phyloP scores from a whole-genome alignment of 306 rosid species.

The Glycine latifolia region DNA sequence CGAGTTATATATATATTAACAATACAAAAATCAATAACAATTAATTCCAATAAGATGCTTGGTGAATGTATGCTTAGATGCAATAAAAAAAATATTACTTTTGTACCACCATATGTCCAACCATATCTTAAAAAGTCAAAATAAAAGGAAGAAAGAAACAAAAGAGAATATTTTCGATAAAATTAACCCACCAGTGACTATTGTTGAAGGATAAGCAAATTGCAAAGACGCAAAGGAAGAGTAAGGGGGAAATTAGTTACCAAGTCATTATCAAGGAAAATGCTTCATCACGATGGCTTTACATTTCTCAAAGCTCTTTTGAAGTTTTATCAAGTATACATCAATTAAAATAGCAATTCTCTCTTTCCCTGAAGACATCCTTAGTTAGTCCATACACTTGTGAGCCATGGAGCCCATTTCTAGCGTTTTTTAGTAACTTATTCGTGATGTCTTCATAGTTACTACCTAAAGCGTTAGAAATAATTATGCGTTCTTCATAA shows the following conservation, averaged over 20 bases:
- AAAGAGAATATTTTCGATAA: constrained; percentile 19
- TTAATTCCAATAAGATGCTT: too few species aligned
- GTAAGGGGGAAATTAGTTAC: constrained; percentile 15
- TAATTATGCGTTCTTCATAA: neutral
- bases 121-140: constrained; percentile 34
- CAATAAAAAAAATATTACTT: neutral
- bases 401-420: constrained; percentile 20
- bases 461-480: neutral
- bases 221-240: neutral
- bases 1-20: neutral
- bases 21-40: neutral
- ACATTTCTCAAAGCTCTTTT: constrained; percentile 11
- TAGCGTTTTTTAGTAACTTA: neutral
- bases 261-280: constrained; percentile 38
- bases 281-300: constrained; percentile 15
- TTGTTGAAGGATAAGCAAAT: constrained; percentile 5
- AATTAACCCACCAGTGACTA: neutral
- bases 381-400: neutral
- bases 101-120: neutral
- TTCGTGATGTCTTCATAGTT: neutral
- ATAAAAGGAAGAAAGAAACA: neutral
- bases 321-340: neutral
- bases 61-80: too few species aligned
- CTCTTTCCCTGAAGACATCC: constrained; percentile 10
- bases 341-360: neutral